These are phyloP conservation scores for Chlamydomonas asymmetrica DNA, from an alignment of 139 green algal species.

Conservation along the genomic window DNA sequence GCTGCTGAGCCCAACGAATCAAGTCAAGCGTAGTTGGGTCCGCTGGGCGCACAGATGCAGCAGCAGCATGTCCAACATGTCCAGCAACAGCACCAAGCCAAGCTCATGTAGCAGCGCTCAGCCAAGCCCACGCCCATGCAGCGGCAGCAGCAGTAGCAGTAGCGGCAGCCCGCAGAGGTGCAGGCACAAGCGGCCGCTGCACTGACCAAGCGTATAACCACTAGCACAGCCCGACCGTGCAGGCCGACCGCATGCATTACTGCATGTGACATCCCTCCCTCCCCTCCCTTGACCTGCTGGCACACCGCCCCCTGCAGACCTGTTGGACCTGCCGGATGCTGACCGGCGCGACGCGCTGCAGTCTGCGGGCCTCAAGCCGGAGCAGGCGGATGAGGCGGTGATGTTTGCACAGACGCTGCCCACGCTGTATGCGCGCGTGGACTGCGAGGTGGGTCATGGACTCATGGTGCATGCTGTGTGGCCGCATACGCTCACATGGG, in stretches of 20 bases:
- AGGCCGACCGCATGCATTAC: no score
- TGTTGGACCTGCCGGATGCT: constrained; percentile 46
- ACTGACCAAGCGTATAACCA: no score
- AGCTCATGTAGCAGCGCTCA: background rate
- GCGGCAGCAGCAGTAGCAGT: no score
- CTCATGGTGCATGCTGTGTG: no score
- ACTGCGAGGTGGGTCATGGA: constrained; percentile 26
- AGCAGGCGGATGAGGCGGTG: constrained; percentile 60
- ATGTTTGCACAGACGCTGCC: constrained; percentile 64
- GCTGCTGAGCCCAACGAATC: background rate
- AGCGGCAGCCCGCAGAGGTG: no score
- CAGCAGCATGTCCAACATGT: no score
- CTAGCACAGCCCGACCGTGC: no score
- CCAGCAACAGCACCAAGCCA: no score
- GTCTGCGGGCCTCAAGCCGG: constrained; percentile 38
- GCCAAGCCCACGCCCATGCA: no score
- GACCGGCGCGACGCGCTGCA: constrained; percentile 45
- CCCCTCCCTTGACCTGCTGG: background rate
- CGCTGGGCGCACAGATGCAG: no score
- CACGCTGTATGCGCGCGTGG: constrained; percentile 21
- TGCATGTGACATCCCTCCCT: background rate
- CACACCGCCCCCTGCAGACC: constrained; percentile 45
- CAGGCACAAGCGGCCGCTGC: no score
- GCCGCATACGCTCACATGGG: background rate
- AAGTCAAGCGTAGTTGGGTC: background rate